Evolutionary conservation across 345 rosid species (phyloP).

Genomic region (Aurinia saxatilis): DNA sequence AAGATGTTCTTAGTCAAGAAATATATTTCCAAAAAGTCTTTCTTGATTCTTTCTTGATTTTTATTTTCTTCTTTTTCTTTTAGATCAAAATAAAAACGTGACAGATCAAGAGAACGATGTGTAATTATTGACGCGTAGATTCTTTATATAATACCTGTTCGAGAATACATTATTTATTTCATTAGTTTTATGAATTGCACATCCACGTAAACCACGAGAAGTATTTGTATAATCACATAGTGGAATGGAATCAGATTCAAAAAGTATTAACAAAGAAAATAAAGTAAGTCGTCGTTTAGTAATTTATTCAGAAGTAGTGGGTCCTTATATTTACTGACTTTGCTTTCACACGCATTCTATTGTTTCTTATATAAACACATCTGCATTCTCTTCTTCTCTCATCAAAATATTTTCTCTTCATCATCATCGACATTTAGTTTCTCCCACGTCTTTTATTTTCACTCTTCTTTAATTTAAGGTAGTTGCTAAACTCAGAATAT

Average conservation of each 20-base stretch:
- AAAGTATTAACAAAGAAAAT: background rate
- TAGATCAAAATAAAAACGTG: conserved; percentile 10
- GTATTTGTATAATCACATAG: background rate
- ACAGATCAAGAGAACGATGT: conserved; percentile 10
- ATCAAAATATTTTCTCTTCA: conserved; percentile 12
- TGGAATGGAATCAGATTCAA: background rate
- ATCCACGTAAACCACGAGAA: background rate
- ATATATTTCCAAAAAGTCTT: conserved; percentile 1
- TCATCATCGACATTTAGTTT: background rate
- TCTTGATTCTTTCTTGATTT: background rate
- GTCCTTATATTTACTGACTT: background rate
- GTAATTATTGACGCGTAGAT: conserved; percentile 16
- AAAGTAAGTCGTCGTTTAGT: background rate
- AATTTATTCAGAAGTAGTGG: background rate
- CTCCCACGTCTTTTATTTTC: background rate
- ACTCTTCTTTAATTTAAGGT: background rate
- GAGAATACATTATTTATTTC: background rate
- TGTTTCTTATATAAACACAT: conserved; percentile 11
- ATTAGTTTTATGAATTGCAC: background rate
- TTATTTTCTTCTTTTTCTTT: background rate
- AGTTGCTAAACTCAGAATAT: background rate
- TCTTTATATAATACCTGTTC: conserved; percentile 5
- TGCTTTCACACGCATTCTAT: conserved; percentile 1
- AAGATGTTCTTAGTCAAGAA: background rate
- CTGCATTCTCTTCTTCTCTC: conserved; percentile 13